A percentile compares a stretch with the other conserved stretches of the same genome.
Evolutionary conservation across 2,329 filamentous ascomycete genomes (phyloP).

Genomic region (Pseudogymnoascus sp.): DNA sequence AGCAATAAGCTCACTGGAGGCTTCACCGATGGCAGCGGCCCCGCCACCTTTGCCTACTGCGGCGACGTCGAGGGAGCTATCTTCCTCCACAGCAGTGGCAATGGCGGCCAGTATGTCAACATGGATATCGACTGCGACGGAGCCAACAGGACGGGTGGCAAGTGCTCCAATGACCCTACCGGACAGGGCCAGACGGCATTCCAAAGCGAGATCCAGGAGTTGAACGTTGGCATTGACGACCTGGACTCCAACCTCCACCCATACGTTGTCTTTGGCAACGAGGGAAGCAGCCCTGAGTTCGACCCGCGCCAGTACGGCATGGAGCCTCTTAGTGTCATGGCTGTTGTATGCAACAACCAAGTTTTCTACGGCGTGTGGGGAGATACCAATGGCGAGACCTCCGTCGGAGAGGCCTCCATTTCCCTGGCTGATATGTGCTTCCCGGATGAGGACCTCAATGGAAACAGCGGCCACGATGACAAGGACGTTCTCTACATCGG

Average conservation of each 20-base stretch:
- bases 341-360: constrained; percentile 12
- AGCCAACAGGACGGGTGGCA: not conserved
- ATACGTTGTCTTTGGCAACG: constrained; percentile 25
- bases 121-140: constrained; percentile 12
- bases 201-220: not conserved
- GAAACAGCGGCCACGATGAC: not conserved
- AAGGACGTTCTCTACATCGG: constrained; percentile 11
- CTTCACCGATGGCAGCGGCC: not conserved
- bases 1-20: not conserved
- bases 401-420: constrained; percentile 9
- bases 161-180: constrained; percentile 1
- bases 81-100: not conserved
- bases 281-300: constrained; percentile 7
- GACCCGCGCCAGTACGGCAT: not conserved
- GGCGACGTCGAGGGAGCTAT: not conserved
- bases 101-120: not conserved
- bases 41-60: not conserved
- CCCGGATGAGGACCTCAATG: not conserved
- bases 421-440: constrained; percentile 8
- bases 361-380: constrained; percentile 11
- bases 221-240: constrained; percentile 15
- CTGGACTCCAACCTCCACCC: constrained; percentile 23
- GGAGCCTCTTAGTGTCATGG: constrained; percentile 9
- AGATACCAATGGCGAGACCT: constrained; percentile 9
- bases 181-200: constrained; percentile 5